Base-by-base conservation (phyloP, 2,329 filamentous ascomycete genomes). In the Juglanconis oblonga region DNA sequence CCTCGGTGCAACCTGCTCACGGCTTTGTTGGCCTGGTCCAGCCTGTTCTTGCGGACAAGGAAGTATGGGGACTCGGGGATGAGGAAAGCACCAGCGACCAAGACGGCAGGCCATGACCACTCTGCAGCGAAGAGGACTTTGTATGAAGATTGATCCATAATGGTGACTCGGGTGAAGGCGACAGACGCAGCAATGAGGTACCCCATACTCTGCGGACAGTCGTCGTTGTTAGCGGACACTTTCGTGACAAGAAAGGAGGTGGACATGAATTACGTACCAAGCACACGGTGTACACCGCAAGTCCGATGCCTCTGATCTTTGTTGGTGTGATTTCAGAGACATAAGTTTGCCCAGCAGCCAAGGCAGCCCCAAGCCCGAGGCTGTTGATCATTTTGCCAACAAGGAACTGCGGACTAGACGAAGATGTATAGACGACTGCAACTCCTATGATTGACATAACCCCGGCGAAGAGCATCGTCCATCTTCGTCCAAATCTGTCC, bases 51-150 rank as follows among this genome's bases (percentile, higher is more conserved):
- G 29, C 79, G 74, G 5, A 79, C 72, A 9, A 77, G 71, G 74
- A 76, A 80, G 70, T 78, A 80, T 2, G 80, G 80, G 1, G 75
- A 78, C 44, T 59, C 57, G 36, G 57, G 57, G 8, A 48, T 52
- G 10, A 59, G 17, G 40, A 55, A 55, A 1, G 79, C 44, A 17
- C 53, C 55, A 13, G 52, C 24, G 0, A 58, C 35, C 11, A 58
- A 13, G 5, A 52, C 1, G 11, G 33, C 55, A 17, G 55, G 55
- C 55, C 48, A 58, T 11, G 36, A 40, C 55, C 55, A 58, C 10
- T 58, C 55, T 3, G 55, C 48, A 6, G 55, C 55, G 24, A 58
- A 58, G 0, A 58, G 33, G 13, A 53, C 56, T 29, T 58, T 58
- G 49, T 53, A 58, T 10, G 56, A 52, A 10, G 56, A 58, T 49